Evolutionary conservation across 805 yeast species (phyloP).

Genomic region (Candida railenensis): DNA sequence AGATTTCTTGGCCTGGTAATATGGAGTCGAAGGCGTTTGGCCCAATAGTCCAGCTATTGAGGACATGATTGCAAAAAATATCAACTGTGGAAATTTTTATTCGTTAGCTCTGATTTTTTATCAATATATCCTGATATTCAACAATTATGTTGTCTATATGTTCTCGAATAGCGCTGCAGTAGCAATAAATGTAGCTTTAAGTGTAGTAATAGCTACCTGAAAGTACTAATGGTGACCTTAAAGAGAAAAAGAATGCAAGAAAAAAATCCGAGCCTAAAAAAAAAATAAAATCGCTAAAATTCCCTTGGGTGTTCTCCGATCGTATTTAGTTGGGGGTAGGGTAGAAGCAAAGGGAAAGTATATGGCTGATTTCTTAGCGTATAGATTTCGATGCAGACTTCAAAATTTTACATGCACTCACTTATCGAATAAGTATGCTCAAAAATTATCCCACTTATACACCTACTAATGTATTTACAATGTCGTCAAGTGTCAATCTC

Average conservation of each 20-base stretch:
- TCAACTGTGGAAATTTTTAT: not conserved
- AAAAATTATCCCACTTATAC: too few species aligned
- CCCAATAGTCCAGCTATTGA: slow-evolving; percentile 4
- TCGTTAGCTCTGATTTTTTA: not conserved
- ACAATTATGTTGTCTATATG: not conserved
- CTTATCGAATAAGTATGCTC: too few species aligned
- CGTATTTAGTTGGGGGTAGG: too few species aligned
- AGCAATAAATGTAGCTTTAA: not conserved
- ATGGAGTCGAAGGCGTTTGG: not conserved
- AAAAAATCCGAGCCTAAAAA: not conserved
- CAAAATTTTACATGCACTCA: not conserved
- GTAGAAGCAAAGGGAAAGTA: too few species aligned
- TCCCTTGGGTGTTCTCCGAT: not conserved
- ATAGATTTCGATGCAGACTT: too few species aligned
- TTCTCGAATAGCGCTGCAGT: not conserved
- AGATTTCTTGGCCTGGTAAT: not conserved
- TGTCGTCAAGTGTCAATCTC: not conserved
- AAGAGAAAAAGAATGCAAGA: not conserved
- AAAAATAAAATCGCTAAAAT: not conserved
- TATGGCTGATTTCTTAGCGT: too few species aligned
- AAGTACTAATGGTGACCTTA: not conserved
- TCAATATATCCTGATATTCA: not conserved
- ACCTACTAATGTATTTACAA: not conserved
- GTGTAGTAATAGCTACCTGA: not conserved
- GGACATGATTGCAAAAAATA: slow-evolving; percentile 3